These are phyloP conservation scores for Paecilomyces variotii DNA, from an alignment of 2,329 filamentous ascomycete genomes.

Conservation along the genomic window DNA sequence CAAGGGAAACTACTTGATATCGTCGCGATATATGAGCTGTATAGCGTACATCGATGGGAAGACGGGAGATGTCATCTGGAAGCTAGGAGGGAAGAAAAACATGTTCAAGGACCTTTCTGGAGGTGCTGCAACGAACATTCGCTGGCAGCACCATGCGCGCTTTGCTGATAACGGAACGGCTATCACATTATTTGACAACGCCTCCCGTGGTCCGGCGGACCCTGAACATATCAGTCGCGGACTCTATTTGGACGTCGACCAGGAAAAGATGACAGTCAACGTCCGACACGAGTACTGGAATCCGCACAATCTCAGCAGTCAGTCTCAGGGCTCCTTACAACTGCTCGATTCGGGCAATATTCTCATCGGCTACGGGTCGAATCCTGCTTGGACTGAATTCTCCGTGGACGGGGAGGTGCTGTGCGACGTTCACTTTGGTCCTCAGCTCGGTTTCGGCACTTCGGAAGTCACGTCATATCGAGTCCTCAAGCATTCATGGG, in stretches of 20 bases:
- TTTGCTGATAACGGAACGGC: conserved; percentile 24
- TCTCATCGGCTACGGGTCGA: conserved; percentile 44
- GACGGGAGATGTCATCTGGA: conserved; percentile 46
- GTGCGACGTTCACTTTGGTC: conserved; percentile 46
- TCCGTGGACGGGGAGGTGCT: conserved; percentile 37
- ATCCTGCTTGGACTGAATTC: conserved; percentile 46
- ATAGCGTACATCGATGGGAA: conserved; percentile 41
- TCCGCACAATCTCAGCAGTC: conserved; percentile 29
- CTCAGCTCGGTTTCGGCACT: conserved; percentile 8
- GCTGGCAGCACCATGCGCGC: conserved; percentile 47
- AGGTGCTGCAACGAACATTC: conserved; percentile 29
- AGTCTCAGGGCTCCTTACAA: conserved; percentile 39
- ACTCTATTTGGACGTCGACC: conserved; percentile 36
- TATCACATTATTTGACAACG: conserved; percentile 38
- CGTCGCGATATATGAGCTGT: conserved; percentile 42
- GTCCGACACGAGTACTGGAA: conserved; percentile 34
- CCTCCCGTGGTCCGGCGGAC: conserved; percentile 15
- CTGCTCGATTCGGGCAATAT: conserved; percentile 37
- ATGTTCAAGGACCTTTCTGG: conserved; percentile 36
- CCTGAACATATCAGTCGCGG: conserved; percentile 34
- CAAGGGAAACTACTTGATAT: conserved; percentile 47
- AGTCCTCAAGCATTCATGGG: background rate
- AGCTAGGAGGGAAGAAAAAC: conserved; percentile 43
- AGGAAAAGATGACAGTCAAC: conserved; percentile 35
- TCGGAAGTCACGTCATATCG: background rate